Conservation (phyloP, 169 alveolate genomes). For the Besnoitia besnoiti region DNA sequence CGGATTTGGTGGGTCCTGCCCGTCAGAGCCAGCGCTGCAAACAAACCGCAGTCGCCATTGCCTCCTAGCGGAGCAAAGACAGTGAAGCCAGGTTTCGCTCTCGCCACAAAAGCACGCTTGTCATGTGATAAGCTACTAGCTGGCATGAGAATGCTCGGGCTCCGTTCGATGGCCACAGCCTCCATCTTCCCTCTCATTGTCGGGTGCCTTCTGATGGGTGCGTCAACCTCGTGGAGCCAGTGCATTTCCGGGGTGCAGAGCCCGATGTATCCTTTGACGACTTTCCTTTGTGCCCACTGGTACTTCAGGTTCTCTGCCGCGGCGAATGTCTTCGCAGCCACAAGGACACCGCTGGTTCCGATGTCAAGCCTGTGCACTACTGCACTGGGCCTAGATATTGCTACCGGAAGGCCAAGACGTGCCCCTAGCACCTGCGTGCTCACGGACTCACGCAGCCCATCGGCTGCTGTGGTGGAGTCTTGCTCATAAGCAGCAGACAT, state of each 20-base stretch:
- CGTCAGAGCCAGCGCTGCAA: slow-evolving; percentile 61
- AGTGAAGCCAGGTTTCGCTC: slow-evolving; percentile 31
- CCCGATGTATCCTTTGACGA: slow-evolving; percentile 58
- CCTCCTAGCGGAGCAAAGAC: slow-evolving; percentile 34
- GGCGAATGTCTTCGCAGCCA: slow-evolving; percentile 54
- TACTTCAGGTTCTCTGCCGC: slow-evolving; percentile 45
- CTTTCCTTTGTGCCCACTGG: slow-evolving; percentile 53
- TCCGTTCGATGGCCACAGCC: slow-evolving; percentile 24
- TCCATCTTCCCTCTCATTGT: slow-evolving; percentile 55
- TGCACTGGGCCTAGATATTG: not conserved
- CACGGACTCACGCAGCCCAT: too few species aligned
- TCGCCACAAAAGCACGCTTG: too few species aligned
- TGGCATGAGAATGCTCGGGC: too few species aligned
- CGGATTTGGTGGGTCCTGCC: slow-evolving; percentile 69
- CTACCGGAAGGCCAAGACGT: not conserved
- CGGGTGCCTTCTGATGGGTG: slow-evolving; percentile 55
- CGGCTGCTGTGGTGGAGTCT: too few species aligned
- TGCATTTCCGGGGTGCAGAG: slow-evolving; percentile 38
- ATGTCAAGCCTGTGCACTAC: slow-evolving; percentile 64
- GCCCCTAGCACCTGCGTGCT: not conserved
- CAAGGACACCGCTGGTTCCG: slow-evolving; percentile 65
- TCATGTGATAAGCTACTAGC: too few species aligned
- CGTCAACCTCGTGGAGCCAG: slow-evolving; percentile 47
- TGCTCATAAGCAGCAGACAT: too few species aligned
- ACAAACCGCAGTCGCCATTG: slow-evolving; percentile 47